Percentiles rank a stretch among this genome's conserved stretches.
Conservation (phyloP, 257 asterid genomes). For the Petrea volubilis region DNA sequence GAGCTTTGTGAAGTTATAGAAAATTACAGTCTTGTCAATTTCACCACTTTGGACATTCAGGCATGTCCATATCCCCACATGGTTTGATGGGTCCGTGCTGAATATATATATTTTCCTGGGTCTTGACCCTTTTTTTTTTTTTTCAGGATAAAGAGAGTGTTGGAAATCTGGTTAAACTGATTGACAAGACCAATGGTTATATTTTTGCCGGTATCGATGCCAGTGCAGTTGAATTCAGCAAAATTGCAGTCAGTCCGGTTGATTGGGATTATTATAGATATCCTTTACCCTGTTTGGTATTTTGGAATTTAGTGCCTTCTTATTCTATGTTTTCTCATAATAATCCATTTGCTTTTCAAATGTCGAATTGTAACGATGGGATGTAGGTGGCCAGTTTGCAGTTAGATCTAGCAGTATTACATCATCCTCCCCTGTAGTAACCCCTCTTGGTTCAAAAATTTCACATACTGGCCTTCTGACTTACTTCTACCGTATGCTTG, state of each 20-base stretch:
- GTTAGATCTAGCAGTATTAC: no score
- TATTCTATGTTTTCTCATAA: neutral
- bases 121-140: constrained; percentile 10
- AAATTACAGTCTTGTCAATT: constrained; percentile 71
- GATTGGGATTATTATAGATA: constrained; percentile 97
- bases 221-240: constrained; percentile 91
- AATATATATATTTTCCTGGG: constrained; percentile 4
- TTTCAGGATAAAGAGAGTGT: constrained; percentile 94
- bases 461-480: no score
- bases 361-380: neutral
- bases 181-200: constrained; percentile 94
- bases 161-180: constrained; percentile 81
- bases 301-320: neutral
- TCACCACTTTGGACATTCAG: constrained; percentile 93
- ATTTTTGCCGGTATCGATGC: constrained; percentile 86
- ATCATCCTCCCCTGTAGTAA: no score
- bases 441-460: no score
- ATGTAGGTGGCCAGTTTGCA: neutral
- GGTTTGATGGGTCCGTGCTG: constrained; percentile 18
- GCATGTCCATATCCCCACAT: constrained; percentile 33
- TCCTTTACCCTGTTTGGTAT: constrained; percentile 51
- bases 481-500: no score
- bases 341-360: neutral
- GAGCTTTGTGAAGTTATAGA: constrained; percentile 95
- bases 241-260: constrained; percentile 79